phyloP scores from a whole-genome alignment of 2,329 filamentous ascomycete genomes.

The Coniochaeta sp. region DNA sequence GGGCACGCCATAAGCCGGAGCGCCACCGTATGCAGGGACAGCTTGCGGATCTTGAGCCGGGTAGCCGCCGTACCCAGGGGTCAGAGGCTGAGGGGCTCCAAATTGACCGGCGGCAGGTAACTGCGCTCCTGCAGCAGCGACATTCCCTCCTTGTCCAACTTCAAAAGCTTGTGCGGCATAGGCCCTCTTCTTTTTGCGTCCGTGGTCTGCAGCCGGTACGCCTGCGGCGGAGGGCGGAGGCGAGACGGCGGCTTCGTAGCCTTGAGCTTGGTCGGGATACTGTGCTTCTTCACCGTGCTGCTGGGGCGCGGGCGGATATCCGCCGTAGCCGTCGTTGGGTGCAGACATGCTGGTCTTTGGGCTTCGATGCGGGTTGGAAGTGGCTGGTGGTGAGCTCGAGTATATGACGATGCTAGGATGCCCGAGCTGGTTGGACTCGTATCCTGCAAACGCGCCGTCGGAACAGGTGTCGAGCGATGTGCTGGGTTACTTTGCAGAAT shows the following conservation, averaged over 20 bases:
- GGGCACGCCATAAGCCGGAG: slow-evolving; percentile 32
- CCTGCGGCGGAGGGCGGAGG: slow-evolving; percentile 24
- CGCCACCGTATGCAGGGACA: slow-evolving; percentile 31
- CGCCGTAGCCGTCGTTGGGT: slow-evolving; percentile 47
- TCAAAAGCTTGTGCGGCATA: slow-evolving; percentile 95
- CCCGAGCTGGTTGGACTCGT: too few relatives aligned
- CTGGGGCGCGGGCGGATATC: slow-evolving; percentile 32
- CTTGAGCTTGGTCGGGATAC: slow-evolving; percentile 30
- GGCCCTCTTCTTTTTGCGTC: slow-evolving; percentile 83
- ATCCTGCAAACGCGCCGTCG: too few relatives aligned
- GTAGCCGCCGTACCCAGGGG: slow-evolving; percentile 53
- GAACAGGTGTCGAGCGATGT: too few relatives aligned
- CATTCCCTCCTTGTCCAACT: slow-evolving; percentile 80
- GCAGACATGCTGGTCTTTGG: slow-evolving; percentile 42
- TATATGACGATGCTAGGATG: slow-evolving; percentile 9
- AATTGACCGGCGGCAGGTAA: slow-evolving; percentile 33
- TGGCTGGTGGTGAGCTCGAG: background rate
- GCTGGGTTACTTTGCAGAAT: too few relatives aligned
- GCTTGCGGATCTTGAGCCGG: slow-evolving; percentile 39
- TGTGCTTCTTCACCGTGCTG: slow-evolving; percentile 31
- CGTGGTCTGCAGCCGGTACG: slow-evolving; percentile 32
- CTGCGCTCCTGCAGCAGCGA: slow-evolving; percentile 45
- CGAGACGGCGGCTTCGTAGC: slow-evolving; percentile 30
- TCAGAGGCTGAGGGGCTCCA: slow-evolving; percentile 34
- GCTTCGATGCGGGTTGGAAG: background rate